A percentile compares a stretch with the other conserved stretches of the same genome.
Evolutionary conservation across 257 asterid species (phyloP).

Genomic region (Jacaranda copaia): DNA sequence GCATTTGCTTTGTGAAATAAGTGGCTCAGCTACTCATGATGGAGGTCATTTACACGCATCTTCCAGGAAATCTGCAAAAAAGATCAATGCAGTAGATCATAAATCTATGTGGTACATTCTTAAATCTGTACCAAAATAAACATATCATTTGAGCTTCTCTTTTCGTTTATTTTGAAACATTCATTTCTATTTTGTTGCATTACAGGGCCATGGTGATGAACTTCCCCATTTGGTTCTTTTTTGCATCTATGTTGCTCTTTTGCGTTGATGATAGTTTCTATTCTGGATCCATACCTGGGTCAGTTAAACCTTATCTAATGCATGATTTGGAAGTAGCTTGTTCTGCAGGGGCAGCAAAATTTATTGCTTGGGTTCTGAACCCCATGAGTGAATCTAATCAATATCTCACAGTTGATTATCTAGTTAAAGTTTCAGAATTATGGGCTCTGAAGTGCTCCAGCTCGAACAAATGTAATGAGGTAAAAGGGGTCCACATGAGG

Average conservation of each 20-base stretch:
- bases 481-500: conserved; percentile 36
- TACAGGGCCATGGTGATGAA: conserved; percentile 72
- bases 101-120: conserved; percentile 69
- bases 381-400: conserved; percentile 59
- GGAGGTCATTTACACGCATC: conserved; percentile 38
- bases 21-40: conserved; percentile 44
- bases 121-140: conserved; percentile 25
- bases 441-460: conserved; percentile 50
- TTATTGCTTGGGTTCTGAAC: conserved; percentile 73
- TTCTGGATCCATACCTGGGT: conserved; percentile 32
- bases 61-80: conserved; percentile 47
- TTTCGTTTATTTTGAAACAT: conserved; percentile 17
- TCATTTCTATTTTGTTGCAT: conserved; percentile 31
- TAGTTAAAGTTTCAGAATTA: conserved; percentile 51
- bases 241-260: conserved; percentile 69
- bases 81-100: conserved; percentile 56
- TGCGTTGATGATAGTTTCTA: conserved; percentile 39
- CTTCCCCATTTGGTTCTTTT: conserved; percentile 80
- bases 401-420: conserved; percentile 47
- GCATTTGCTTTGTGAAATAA: conserved; percentile 53
- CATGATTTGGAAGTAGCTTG: conserved; percentile 42
- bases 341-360: conserved; percentile 61
- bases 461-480: conserved; percentile 40
- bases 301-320: conserved; percentile 35
- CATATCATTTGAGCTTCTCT: conserved; percentile 32